Evolutionary conservation across 306 rosid species (phyloP).

Genomic region (Pterocarpus santalinus): DNA sequence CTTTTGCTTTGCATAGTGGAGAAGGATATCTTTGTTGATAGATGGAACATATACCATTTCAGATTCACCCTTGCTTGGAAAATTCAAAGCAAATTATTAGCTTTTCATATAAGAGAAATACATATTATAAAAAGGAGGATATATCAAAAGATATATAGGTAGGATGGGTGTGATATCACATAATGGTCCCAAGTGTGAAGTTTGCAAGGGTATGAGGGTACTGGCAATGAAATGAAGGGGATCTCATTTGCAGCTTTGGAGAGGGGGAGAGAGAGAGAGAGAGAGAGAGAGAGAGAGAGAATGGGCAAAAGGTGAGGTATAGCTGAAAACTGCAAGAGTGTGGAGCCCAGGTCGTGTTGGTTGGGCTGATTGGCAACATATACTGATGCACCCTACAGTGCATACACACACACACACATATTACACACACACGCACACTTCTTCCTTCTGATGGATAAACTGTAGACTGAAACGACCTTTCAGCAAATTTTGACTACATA

Average conservation of each 20-base stretch:
- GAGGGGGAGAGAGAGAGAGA: conserved; percentile 22
- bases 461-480: conserved; percentile 75
- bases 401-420: conserved; percentile 13
- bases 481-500: conserved; percentile 25
- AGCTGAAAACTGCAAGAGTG: conserved; percentile 50
- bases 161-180: conserved; percentile 47
- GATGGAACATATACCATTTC: conserved; percentile 77
- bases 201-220: conserved; percentile 39
- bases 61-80: conserved; percentile 65
- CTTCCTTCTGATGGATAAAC: conserved; percentile 57
- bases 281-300: conserved; percentile 3
- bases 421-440: background rate
- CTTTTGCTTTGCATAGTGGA: conserved; percentile 72
- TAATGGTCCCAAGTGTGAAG: conserved; percentile 54
- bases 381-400: conserved; percentile 59
- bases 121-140: background rate
- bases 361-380: conserved; percentile 59
- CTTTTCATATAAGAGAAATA: conserved; percentile 38
- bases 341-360: conserved; percentile 62
- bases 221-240: conserved; percentile 41
- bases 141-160: conserved; percentile 29
- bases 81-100: conserved; percentile 81
- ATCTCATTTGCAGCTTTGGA: conserved; percentile 69
- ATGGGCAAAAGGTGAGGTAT: conserved; percentile 17
- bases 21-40: conserved; percentile 57